Evolutionary conservation across 257 asterid species (phyloP).

Genomic region (Solanum sparsipilum): DNA sequence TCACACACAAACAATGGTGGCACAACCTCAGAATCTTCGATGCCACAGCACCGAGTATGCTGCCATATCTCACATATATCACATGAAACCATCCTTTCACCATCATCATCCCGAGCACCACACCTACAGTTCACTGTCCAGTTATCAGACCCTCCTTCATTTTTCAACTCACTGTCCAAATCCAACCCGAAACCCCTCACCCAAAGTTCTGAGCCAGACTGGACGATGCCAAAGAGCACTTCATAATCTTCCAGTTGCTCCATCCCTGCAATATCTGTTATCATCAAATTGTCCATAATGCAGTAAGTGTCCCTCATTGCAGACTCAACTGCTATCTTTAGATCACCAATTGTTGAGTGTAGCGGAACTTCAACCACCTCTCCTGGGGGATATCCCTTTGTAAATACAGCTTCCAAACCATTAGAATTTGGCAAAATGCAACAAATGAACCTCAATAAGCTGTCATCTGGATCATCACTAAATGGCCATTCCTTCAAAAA

Average conservation of each 20-base stretch:
- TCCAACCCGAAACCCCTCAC: slow-evolving; percentile 49
- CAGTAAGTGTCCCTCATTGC: slow-evolving; percentile 76
- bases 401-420: slow-evolving; percentile 12
- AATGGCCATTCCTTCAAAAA: slow-evolving; percentile 86
- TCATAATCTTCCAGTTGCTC: slow-evolving; percentile 45
- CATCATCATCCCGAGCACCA: slow-evolving; percentile 85
- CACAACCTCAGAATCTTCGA: slow-evolving; percentile 50
- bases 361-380: slow-evolving; percentile 61
- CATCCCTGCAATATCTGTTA: slow-evolving; percentile 39
- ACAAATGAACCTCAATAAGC: slow-evolving; percentile 48
- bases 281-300: slow-evolving; percentile 37
- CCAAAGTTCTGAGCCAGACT: slow-evolving; percentile 54
- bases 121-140: slow-evolving; percentile 81
- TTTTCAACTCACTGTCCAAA: slow-evolving; percentile 31
- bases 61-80: slow-evolving; percentile 87
- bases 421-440: slow-evolving; percentile 18
- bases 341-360: slow-evolving; percentile 62
- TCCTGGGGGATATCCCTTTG: slow-evolving; percentile 18
- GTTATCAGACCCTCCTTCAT: slow-evolving; percentile 57
- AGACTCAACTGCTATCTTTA: slow-evolving; percentile 38
- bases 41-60: slow-evolving; percentile 79
- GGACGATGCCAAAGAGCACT: slow-evolving; percentile 54
- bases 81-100: slow-evolving; percentile 91
- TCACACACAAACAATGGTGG: slow-evolving; percentile 73
- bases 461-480: slow-evolving; percentile 55